phyloP scores from a whole-genome alignment of 1,284 basidiomycete species.

The Schizophyllum amplum region DNA sequence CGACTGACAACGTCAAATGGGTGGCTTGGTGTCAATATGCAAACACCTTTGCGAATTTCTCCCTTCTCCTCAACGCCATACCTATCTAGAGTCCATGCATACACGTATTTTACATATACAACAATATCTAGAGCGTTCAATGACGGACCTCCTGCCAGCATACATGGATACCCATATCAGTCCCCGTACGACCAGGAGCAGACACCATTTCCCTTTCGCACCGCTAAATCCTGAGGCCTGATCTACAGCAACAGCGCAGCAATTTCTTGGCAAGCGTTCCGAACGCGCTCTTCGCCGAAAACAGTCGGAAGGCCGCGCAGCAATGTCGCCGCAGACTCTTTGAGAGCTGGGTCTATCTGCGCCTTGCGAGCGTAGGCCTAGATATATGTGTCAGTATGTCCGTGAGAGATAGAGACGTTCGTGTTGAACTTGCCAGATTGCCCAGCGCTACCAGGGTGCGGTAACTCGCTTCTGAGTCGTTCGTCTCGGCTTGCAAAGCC shows the following conservation, averaged over 20 bases:
- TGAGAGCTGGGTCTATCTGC: constrained; percentile 30
- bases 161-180: neutral
- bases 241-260: constrained; percentile 18
- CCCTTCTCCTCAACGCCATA: too few species aligned
- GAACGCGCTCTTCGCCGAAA: constrained; percentile 53
- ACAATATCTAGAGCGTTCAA: neutral
- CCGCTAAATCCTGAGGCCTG: neutral
- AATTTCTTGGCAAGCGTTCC: constrained; percentile 44
- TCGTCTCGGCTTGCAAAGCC: constrained; percentile 59
- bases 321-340: constrained; percentile 30
- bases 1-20: too few species aligned
- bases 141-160: too few species aligned
- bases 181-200: too few species aligned
- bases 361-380: constrained; percentile 24
- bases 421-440: constrained; percentile 62
- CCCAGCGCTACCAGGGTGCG: constrained; percentile 82
- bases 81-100: constrained; percentile 4
- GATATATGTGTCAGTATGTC: constrained; percentile 38
- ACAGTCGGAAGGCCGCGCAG: constrained; percentile 30
- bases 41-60: too few species aligned
- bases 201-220: too few species aligned
- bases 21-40: too few species aligned
- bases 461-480: constrained; percentile 81
- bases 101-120: constrained; percentile 1
- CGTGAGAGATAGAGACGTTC: constrained; percentile 1